Evolutionary conservation across 2,329 filamentous ascomycete species (phyloP).

Genomic region (Fusarium sp.): DNA sequence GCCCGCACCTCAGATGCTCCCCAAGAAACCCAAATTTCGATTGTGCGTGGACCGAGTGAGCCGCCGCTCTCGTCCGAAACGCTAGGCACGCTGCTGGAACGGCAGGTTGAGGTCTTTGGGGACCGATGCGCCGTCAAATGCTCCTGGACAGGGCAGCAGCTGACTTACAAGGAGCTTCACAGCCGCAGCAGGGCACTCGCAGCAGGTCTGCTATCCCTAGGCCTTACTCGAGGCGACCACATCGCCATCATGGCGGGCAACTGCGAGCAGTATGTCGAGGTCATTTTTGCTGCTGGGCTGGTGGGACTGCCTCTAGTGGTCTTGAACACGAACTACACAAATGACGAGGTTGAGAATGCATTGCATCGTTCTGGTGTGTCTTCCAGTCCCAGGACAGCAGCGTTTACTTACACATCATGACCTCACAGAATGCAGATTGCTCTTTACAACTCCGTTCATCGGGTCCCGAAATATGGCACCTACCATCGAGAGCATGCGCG

Average conservation of each 20-base stretch:
- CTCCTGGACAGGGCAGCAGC: neutral
- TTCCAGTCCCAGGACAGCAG: neutral
- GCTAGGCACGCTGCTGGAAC: neutral
- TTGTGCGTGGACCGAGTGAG: neutral
- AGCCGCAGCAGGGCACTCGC: neutral
- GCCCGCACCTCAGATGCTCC: neutral
- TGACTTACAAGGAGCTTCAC: neutral
- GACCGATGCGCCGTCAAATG: neutral
- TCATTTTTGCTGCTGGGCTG: neutral
- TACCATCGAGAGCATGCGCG: neutral
- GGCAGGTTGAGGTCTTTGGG: neutral
- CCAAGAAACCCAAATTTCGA: conserved; percentile 1
- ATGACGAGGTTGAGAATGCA: neutral
- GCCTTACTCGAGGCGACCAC: neutral
- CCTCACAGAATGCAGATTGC: neutral
- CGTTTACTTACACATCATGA: neutral
- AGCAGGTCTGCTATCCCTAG: neutral
- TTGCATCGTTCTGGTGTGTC: neutral
- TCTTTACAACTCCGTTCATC: neutral
- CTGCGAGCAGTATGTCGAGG: neutral
- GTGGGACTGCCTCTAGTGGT: neutral
- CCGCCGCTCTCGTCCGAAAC: neutral
- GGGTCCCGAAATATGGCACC: neutral
- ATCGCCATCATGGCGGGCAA: neutral
- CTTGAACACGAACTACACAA: neutral